Base-by-base conservation (phyloP, 2,329 filamentous ascomycete genomes). In the Fusarium phyllophilum region DNA sequence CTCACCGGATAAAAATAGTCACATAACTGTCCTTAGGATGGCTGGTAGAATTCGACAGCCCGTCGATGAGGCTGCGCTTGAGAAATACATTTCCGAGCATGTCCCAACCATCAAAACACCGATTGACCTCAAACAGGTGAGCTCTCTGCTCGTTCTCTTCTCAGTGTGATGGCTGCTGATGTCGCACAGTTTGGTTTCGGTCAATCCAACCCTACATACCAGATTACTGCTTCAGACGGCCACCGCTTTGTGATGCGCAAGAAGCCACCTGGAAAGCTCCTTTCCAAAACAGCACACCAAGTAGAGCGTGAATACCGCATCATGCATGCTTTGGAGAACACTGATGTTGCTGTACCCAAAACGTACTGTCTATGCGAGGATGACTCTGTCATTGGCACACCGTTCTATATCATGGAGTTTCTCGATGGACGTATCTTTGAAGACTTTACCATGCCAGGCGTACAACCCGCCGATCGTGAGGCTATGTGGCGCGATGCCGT, bases 381-480 rank as follows among this genome's bases (percentile, higher is more conserved):
- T 83, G 85, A 87, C 45, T 84, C 83, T 65, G 87, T 98, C 42
- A 87, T 98, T 72, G 96, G 95, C 63, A 98, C 95, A 13, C 90
- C 95, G 11, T 99, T 98, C 83, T 98, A 99, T 85, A 92, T 98
- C 79, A 98, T 99, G 96, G 92, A 94, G 81, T 98, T 96, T 81
- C 87, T 98, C 70, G 93, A 97, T 79, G 96, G 96, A 26, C 92
- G 96, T 79, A 97, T 98, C 84, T 94, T 98, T 79, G 94, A 96
- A 79, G 94, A 98, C 83, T 92, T 95, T 48, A 86, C 92, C 38
- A 91, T 98, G 80, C 95, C 94, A 5, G 92, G 86, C 18, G 89
- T 94, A 18, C 87, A 87, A 33, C 83, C 92, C 0, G 86, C 86
- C 45, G 92, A 97, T 75, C 89, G 96, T 68, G 90, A 85, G 38